A percentile compares a stretch with the other conserved stretches of the same genome.
phyloP scores from a whole-genome alignment of 2,329 filamentous ascomycete genomes.

The Ascochyta koolunga region DNA sequence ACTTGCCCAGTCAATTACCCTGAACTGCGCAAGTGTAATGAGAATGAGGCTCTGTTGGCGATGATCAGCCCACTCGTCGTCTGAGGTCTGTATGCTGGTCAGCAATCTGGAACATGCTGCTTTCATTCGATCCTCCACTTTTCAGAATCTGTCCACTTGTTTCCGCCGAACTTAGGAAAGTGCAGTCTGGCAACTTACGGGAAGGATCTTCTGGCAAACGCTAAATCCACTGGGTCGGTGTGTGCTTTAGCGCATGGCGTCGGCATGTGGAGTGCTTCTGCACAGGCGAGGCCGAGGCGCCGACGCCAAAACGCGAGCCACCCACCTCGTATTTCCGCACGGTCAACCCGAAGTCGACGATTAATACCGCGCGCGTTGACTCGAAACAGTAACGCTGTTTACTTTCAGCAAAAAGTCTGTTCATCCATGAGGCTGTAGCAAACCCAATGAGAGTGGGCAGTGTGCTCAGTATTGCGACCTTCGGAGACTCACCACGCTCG shows the following conservation, averaged over 20 bases:
- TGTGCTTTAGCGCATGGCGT: conserved; percentile 7
- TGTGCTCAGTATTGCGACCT: conserved; percentile 1
- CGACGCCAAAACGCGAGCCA: conserved; percentile 5
- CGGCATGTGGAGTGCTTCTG: conserved; percentile 8
- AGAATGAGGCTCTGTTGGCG: conserved; percentile 29
- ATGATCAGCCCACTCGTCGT: conserved; percentile 15
- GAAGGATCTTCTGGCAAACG: conserved; percentile 14
- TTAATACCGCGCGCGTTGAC: conserved; percentile 4
- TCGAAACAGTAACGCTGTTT: conserved; percentile 5
- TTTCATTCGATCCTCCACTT: conserved; percentile 6
- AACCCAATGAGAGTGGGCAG: not conserved
- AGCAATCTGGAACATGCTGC: not conserved
- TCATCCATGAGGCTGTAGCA: not conserved
- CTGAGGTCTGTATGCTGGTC: not conserved
- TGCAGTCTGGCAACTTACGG: conserved; percentile 5
- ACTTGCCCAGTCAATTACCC: conserved; percentile 4
- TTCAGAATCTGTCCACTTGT: conserved; percentile 2
- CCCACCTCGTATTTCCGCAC: conserved; percentile 7
- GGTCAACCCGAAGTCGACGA: conserved; percentile 12
- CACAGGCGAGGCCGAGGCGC: conserved; percentile 18
- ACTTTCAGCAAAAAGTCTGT: not conserved
- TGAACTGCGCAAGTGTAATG: not conserved
- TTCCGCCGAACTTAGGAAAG: conserved; percentile 9
- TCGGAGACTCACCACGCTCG: conserved; percentile 8
- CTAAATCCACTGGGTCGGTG: conserved; percentile 17